A percentile compares a stretch with the other conserved stretches of the same genome.
These are phyloP conservation scores for Suillus variegatus DNA, from an alignment of 768 basidiomycete species.

Conservation along the genomic window DNA sequence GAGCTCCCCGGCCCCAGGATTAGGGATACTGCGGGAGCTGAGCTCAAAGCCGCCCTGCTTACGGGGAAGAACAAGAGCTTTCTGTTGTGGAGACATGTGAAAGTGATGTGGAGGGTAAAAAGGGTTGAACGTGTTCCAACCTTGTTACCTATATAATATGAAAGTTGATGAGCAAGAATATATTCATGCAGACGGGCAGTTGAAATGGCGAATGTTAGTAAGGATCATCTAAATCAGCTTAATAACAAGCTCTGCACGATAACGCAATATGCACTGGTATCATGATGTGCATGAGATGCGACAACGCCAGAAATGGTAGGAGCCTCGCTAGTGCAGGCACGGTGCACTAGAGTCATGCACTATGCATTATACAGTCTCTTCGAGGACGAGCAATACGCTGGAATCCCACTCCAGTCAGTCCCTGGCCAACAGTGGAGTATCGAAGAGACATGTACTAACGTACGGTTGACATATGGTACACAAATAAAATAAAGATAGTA, in stretches of 20 bases:
- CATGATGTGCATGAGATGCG: no score
- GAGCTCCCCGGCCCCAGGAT: conserved; percentile 40
- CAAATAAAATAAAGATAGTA: conserved; percentile 38
- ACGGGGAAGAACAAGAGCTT: conserved; percentile 26
- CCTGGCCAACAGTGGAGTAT: no score
- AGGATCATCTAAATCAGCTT: no score
- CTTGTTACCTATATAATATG: background rate
- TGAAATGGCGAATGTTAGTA: background rate
- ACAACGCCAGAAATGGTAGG: no score
- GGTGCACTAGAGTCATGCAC: no score
- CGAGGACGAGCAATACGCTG: no score
- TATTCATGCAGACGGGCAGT: background rate
- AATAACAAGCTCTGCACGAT: no score
- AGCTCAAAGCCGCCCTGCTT: conserved; percentile 34
- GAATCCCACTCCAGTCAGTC: background rate
- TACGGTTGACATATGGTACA: conserved; percentile 6
- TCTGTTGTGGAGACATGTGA: conserved; percentile 31
- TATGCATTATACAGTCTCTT: no score
- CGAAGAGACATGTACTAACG: conserved; percentile 11
- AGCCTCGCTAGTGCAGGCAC: no score
- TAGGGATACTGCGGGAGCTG: conserved; percentile 26
- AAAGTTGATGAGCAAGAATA: background rate
- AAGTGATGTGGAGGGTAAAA: background rate
- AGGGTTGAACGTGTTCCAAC: background rate
- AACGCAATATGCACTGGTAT: no score